Conservation (phyloP, 1,284 basidiomycete species). For the Cryptococcus sp. region DNA sequence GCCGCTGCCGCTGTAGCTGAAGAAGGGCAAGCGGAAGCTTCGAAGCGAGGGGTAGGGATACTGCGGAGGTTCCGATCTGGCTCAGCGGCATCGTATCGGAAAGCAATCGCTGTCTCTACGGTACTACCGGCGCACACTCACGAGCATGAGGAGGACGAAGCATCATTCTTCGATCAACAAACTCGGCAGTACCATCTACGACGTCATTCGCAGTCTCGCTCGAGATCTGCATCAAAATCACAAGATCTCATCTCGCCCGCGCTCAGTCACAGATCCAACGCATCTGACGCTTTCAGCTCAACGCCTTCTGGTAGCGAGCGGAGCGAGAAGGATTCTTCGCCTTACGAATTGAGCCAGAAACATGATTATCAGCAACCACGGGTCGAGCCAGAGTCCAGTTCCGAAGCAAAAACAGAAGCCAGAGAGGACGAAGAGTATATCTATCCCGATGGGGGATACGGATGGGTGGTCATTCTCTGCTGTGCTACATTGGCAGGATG, state of each 20-base stretch:
- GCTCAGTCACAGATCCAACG: not conserved
- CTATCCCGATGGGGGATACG: constrained; percentile 43
- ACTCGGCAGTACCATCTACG: not conserved
- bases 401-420: not conserved
- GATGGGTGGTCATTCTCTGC: constrained; percentile 41
- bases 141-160: constrained; percentile 8
- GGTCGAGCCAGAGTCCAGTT: not conserved
- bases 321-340: not conserved
- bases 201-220: not conserved
- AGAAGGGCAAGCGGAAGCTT: not conserved
- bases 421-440: constrained; percentile 16
- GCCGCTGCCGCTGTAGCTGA: constrained; percentile 4
- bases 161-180: not conserved
- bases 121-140: constrained; percentile 1
- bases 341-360: too few species aligned
- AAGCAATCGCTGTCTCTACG: constrained; percentile 10
- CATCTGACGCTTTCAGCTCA: not conserved
- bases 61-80: constrained; percentile 17
- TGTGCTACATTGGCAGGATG: constrained; percentile 34
- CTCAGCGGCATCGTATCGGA: constrained; percentile 10
- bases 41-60: constrained; percentile 9
- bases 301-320: not conserved
- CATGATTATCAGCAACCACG: too few species aligned
- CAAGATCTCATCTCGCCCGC: not conserved
- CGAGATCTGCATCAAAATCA: not conserved